Conservation (phyloP, 129 eudicot species). For the Kitagawia praeruptora region DNA sequence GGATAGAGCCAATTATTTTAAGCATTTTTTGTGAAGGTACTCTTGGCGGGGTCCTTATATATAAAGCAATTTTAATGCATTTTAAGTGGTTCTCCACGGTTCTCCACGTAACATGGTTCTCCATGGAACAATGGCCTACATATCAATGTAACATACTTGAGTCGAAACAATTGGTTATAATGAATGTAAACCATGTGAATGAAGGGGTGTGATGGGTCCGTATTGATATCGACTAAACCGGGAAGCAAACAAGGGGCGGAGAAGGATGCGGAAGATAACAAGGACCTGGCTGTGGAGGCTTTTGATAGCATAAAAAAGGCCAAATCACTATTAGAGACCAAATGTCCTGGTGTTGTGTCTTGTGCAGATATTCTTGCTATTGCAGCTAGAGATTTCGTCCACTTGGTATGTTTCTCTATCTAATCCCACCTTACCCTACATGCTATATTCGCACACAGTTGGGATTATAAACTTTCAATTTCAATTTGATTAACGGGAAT, state of each 20-base stretch:
- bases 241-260: slow-evolving; percentile 60
- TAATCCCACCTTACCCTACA: neutral
- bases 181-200: neutral
- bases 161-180: slow-evolving; percentile 3
- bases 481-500: no score
- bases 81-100: no score
- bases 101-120: no score
- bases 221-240: slow-evolving; percentile 46
- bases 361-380: slow-evolving; percentile 90
- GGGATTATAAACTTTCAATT: no score
- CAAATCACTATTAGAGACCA: slow-evolving; percentile 61
- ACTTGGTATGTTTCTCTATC: slow-evolving; percentile 36
- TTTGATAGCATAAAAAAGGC: slow-evolving; percentile 58
- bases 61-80: no score
- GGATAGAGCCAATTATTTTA: no score
- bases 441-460: neutral
- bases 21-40: no score
- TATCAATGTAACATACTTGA: neutral
- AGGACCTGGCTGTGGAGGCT: slow-evolving; percentile 51
- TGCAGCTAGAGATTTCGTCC: slow-evolving; percentile 77
- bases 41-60: no score
- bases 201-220: slow-evolving; percentile 87
- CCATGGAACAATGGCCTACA: no score
- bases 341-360: slow-evolving; percentile 89
- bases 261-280: slow-evolving; percentile 68